Evolutionary conservation across 805 yeast genomes (phyloP).

Genomic region (Candida ulmi): DNA sequence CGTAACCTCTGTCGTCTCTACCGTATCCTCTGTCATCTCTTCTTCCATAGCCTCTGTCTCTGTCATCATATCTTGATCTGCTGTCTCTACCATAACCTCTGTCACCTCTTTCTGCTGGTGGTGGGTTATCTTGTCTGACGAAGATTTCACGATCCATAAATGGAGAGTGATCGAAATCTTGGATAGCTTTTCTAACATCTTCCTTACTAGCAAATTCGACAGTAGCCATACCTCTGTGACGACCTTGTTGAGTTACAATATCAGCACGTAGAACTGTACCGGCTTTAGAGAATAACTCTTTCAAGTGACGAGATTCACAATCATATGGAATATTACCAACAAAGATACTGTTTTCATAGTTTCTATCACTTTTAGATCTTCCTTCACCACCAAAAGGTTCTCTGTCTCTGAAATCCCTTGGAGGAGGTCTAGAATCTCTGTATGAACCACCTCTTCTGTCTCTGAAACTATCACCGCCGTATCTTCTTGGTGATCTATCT

Average conservation of each 20-base stretch:
- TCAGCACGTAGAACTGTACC: constrained; percentile 78
- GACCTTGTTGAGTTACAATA: constrained; percentile 71
- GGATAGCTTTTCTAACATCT: constrained; percentile 69
- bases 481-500: constrained; percentile 27
- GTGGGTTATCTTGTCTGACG: constrained; percentile 88
- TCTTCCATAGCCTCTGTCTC: constrained; percentile 8
- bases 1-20: constrained; percentile 5
- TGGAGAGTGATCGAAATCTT: constrained; percentile 56
- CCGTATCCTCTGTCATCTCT: constrained; percentile 25
- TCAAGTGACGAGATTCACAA: constrained; percentile 52
- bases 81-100: constrained; percentile 24
- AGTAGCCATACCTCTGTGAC: constrained; percentile 86
- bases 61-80: background rate
- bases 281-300: constrained; percentile 50
- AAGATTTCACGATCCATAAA: constrained; percentile 74
- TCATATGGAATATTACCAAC: constrained; percentile 71
- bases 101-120: constrained; percentile 39
- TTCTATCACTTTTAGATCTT: constrained; percentile 39
- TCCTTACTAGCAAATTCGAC: constrained; percentile 69
- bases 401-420: constrained; percentile 25
- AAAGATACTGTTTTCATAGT: constrained; percentile 64
- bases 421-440: constrained; percentile 24
- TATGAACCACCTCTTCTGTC: constrained; percentile 27
- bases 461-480: constrained; percentile 34
- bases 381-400: constrained; percentile 13